Evolutionary conservation across 2,329 filamentous ascomycete species (phyloP), one percentile per base, ranked within the genome.

Genomic region (Paraphaeosphaeria minitans): DNA sequence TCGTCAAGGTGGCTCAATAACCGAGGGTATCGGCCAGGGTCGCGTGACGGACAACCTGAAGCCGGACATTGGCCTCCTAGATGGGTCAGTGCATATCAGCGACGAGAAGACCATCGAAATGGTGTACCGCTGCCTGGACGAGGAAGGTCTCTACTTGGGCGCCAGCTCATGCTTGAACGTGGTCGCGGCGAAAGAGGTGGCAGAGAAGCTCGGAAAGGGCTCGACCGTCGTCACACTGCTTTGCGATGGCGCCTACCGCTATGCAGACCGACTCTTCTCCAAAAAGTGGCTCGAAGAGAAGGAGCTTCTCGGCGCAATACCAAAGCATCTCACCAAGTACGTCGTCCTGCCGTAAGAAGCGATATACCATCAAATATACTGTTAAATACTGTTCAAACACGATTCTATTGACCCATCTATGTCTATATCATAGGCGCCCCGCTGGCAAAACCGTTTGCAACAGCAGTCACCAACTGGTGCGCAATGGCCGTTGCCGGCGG

Each of bases 51-150:
- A 97, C 74, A 99, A 99, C 79, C 81, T 99, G 64, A 83, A 87
- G 78, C 91, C 90, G 4, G 95, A 99, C 71, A 85, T 99, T 58
- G 89, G 84, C 60, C 82, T 96, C 46, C 73, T 98, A 16, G 95
- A 98, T 78, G 93, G 89, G 58, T 92, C 92, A 37, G 73, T 99
- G 70, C 84, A 89, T 75, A 92, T 99, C 67, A 85, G 87, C 61
- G 95, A 99, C 75, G 93, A 95, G 81, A 93, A 96, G 85, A 96
- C 89, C 71, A 94, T 99, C 67, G 92, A 91, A 79, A 98, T 97
- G 95, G 92, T 99, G 46, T 99, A 98, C 81, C 84, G 94, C 64
- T 97, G 94, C 74, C 82, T 99, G 63, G 93, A 98, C 71, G 93
- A 98, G 79, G 95, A 99, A 76, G 95, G 95, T 1, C 80, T 99